Evolutionary conservation across 106 monocot genomes (phyloP).

Genomic region (Dendrobium catenatum): DNA sequence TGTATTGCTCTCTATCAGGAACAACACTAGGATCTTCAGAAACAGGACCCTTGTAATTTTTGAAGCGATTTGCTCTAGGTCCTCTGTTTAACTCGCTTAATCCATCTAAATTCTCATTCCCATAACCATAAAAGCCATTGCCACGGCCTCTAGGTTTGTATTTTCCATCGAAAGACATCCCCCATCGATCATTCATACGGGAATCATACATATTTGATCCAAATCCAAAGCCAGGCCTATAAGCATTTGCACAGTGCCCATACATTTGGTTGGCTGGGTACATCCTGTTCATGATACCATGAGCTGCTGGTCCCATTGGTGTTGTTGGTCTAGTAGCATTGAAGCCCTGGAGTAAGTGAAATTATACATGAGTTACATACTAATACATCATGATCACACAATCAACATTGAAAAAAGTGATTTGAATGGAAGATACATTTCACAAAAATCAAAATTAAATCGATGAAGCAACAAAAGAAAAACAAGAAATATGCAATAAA

Average conservation of each 20-base stretch:
- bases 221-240: conserved; percentile 25
- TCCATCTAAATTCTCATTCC: conserved; percentile 59
- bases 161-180: conserved; percentile 29
- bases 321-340: conserved; percentile 26
- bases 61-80: conserved; percentile 49
- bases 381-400: neutral
- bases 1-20: conserved; percentile 54
- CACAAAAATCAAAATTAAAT: too few relatives aligned
- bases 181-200: conserved; percentile 25
- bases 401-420: neutral
- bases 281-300: conserved; percentile 35
- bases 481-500: too few relatives aligned
- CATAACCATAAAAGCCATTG: conserved; percentile 46
- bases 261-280: conserved; percentile 54
- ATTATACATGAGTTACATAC: conserved; percentile 3
- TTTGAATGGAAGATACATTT: neutral
- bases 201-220: conserved; percentile 32
- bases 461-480: too few relatives aligned
- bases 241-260: conserved; percentile 27
- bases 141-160: conserved; percentile 47
- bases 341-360: conserved; percentile 17
- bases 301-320: conserved; percentile 20
- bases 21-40: conserved; percentile 30
- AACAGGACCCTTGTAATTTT: conserved; percentile 26
- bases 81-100: conserved; percentile 66